Evolutionary conservation across 179 eudicot genomes (phyloP), one percentile per base, ranked within the genome.

Genomic region (Camellia oleifera): DNA sequence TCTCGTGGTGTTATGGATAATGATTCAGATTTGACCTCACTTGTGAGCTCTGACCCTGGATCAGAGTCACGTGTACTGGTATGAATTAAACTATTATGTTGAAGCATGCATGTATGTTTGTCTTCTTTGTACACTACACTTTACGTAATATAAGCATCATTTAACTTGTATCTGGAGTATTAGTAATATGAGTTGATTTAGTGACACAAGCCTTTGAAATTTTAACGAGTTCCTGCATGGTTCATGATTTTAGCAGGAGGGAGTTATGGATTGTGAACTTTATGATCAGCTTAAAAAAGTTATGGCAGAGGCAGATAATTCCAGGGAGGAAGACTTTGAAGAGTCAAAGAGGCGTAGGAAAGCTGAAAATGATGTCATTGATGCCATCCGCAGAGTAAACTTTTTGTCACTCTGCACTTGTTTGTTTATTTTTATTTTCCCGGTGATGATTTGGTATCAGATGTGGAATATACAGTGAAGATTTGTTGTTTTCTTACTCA

Each of bases 311-410:
- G 92, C 92, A 71, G 93, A 94, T 76, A 84, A 50, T 82, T 80
- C 93, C 15, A 86, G 82, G 76, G 81, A 85, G 77, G 93, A 85
- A 72, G 97, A 96, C 65, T 92, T 86, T 74, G 92, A 88, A 67
- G 98, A 94, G 86, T 90, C 97, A 61, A 78, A 78, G 80, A 92
- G 87, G 83, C 91, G 94, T 42, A 78, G 81, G 52, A 94, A 88
- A 88, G 98, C 97, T 60, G 96, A 94, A 85, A 95, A 87, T 77
- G 89, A 87, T 77, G 87, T 89, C 65, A 84, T 89, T 82, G 93
- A 89, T 66, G 92, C 94, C 77, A 72, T 83, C 60, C 89, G 87
- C 83, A 90, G 83, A 88, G 99, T 95, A 88, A 79, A 72, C 12
- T 77, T 82, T 71, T 18, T 3, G 61, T 64, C 56, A 48, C 26